A percentile compares a stretch with the other conserved stretches of the same genome.
These are phyloP conservation scores for Gossypium thurberi DNA, from an alignment of 345 rosid genomes.

Conservation along the genomic window DNA sequence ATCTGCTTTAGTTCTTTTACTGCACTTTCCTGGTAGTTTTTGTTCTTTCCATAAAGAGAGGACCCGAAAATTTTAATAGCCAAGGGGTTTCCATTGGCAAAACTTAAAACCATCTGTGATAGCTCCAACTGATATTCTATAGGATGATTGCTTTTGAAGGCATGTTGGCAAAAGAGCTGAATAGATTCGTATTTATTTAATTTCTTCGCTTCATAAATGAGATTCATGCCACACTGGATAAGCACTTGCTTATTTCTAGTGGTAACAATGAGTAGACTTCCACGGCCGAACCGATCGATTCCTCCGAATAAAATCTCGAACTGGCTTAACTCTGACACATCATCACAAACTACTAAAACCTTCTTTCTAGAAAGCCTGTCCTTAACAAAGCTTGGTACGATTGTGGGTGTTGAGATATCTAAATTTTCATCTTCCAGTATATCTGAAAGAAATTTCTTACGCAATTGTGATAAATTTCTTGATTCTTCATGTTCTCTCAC, in stretches of 20 bases:
- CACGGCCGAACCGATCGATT: not conserved
- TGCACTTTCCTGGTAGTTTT: conserved; percentile 21
- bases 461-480: too few relatives aligned
- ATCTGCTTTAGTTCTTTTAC: conserved; percentile 17
- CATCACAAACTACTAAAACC: too few relatives aligned
- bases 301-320: not conserved
- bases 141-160: conserved; percentile 18
- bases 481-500: not conserved
- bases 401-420: too few relatives aligned
- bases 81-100: conserved; percentile 36
- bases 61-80: conserved; percentile 36
- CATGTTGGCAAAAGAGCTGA: conserved; percentile 24
- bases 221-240: not conserved
- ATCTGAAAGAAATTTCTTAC: too few relatives aligned
- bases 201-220: not conserved
- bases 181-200: conserved; percentile 23
- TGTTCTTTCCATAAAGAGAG: conserved; percentile 14
- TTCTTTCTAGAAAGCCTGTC: too few relatives aligned
- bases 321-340: not conserved
- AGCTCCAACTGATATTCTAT: not conserved
- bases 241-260: not conserved
- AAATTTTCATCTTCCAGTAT: too few relatives aligned
- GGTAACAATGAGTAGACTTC: not conserved
- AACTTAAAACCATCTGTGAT: conserved; percentile 18
- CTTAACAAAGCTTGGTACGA: too few relatives aligned